Evolutionary conservation across 495 filamentous ascomycete species (phyloP).

Genomic region (Chaetomidium leptoderma): DNA sequence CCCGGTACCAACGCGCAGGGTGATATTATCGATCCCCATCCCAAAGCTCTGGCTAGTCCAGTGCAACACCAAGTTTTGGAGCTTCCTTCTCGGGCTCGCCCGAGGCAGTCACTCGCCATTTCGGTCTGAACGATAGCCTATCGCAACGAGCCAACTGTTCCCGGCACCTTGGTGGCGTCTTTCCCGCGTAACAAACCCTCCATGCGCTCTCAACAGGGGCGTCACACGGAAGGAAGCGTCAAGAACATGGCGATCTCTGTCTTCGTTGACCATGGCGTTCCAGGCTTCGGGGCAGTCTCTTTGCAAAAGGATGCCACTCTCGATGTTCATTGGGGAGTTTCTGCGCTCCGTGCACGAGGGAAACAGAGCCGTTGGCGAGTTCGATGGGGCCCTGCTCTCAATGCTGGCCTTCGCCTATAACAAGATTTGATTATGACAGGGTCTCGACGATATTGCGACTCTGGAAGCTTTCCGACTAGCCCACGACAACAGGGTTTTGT

Average conservation of each 20-base stretch:
- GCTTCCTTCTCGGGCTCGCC: conserved; percentile 18
- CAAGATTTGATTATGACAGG: conserved; percentile 9
- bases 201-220: background rate
- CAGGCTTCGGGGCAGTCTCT: too few relatives aligned
- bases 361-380: conserved; percentile 17
- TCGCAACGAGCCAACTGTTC: conserved; percentile 8
- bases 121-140: conserved; percentile 5
- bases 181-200: conserved; percentile 2
- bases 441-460: conserved; percentile 18
- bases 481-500: too few relatives aligned
- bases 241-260: background rate
- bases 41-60: conserved; percentile 15
- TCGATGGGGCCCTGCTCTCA: background rate
- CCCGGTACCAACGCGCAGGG: conserved; percentile 5
- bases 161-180: conserved; percentile 2
- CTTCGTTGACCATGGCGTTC: background rate
- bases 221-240: conserved; percentile 1
- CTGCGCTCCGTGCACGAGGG: too few relatives aligned
- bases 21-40: conserved; percentile 18
- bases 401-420: conserved; percentile 15
- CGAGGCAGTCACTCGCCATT: conserved; percentile 14
- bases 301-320: too few relatives aligned
- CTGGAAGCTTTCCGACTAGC: too few relatives aligned
- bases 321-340: too few relatives aligned
- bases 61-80: conserved; percentile 8